phyloP scores from a whole-genome alignment of 208 protist genomes.

The Acanthamoeba sp. region DNA sequence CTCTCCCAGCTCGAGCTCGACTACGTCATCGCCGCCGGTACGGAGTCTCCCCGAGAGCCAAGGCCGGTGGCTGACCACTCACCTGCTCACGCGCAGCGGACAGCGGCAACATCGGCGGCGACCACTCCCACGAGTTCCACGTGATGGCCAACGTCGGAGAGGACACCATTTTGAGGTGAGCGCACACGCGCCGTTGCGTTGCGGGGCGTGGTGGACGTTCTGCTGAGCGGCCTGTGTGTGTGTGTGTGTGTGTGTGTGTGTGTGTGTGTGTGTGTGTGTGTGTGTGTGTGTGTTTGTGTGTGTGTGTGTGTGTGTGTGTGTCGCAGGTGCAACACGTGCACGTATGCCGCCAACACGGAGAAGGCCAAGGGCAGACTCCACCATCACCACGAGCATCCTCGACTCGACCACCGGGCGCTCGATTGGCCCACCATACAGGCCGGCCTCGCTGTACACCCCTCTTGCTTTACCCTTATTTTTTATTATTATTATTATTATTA shows the following conservation, averaged over 20 bases:
- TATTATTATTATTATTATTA: too few species aligned
- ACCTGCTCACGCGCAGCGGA: conserved; percentile 77
- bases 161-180: conserved; percentile 10
- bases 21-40: too few species aligned
- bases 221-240: too few species aligned
- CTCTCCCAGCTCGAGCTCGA: conserved; percentile 79
- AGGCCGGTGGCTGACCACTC: too few species aligned
- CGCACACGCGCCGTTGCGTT: not conserved
- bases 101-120: conserved; percentile 87
- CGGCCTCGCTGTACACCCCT: too few species aligned
- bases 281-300: not conserved
- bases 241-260: too few species aligned
- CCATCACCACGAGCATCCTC: not conserved
- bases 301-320: not conserved
- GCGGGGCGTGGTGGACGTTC: too few species aligned
- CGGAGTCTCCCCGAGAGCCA: too few species aligned
- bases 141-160: conserved; percentile 79
- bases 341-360: conserved; percentile 66
- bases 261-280: too few species aligned
- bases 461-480: too few species aligned
- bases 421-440: not conserved
- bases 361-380: conserved; percentile 3
- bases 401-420: not conserved
- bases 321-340: conserved; percentile 35
- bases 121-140: conserved; percentile 84